phyloP scores from a whole-genome alignment of 2,329 filamentous ascomycete species.

The Penicillium sp. region DNA sequence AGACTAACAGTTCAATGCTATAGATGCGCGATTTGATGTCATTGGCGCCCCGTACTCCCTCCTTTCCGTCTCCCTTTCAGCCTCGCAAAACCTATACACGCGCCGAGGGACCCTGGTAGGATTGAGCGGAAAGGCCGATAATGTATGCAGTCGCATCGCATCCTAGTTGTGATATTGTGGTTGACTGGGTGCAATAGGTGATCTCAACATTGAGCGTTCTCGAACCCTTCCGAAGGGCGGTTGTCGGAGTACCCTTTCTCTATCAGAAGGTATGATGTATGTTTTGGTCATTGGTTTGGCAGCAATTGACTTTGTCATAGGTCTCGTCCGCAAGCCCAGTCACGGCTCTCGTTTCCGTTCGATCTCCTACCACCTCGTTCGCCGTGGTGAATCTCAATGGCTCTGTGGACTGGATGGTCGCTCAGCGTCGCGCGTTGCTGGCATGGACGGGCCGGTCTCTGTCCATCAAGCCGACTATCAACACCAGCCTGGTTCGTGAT shows the following conservation, averaged over 20 bases:
- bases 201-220: slow-evolving; percentile 85
- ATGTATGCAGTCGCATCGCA: slow-evolving; percentile 53
- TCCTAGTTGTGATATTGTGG: background rate
- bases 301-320: slow-evolving; percentile 37
- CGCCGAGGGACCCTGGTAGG: slow-evolving; percentile 86
- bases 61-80: slow-evolving; percentile 85
- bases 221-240: slow-evolving; percentile 72
- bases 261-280: slow-evolving; percentile 62
- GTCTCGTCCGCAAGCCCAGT: slow-evolving; percentile 83
- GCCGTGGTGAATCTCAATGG: slow-evolving; percentile 86
- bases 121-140: slow-evolving; percentile 83
- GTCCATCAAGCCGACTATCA: slow-evolving; percentile 68
- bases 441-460: slow-evolving; percentile 95
- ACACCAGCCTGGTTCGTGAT: slow-evolving; percentile 58
- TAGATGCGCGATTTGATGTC: slow-evolving; percentile 93
- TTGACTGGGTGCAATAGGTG: slow-evolving; percentile 50
- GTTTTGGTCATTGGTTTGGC: background rate
- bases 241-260: slow-evolving; percentile 85
- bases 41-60: slow-evolving; percentile 88
- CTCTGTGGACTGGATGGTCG: slow-evolving; percentile 89
- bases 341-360: slow-evolving; percentile 82
- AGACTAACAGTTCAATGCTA: slow-evolving; percentile 11
- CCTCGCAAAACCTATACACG: slow-evolving; percentile 90
- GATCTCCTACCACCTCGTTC: slow-evolving; percentile 80
- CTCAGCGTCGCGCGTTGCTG: slow-evolving; percentile 80